Base-by-base conservation (phyloP, 2,329 filamentous ascomycete genomes). In the Penicillium capsulatum region DNA sequence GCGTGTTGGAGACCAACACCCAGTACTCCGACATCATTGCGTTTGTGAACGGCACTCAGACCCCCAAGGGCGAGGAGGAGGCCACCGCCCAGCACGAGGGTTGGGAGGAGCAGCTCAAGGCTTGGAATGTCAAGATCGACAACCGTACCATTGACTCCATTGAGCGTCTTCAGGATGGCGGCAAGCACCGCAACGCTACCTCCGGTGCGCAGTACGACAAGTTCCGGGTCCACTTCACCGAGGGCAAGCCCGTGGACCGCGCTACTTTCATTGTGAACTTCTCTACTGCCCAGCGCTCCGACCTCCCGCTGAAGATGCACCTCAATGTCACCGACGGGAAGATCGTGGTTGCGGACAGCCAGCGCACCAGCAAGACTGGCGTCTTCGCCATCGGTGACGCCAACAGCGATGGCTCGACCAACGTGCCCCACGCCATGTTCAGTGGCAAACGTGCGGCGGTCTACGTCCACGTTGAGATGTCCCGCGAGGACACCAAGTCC, bases 1-100 rank as follows among this genome's bases (percentile, higher is more conserved):
- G 68, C 4, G 69, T 76, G 0, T 63, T 72, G 10, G 76, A 82
- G 53, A 67, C 80, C 7, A 54, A 70, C 11, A 79, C 75, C 0
- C 60, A 81, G 5, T 78, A 79, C 61, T 62, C 44, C 1, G 74
- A 81, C 50, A 63, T 81, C 28, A 59, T 79, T 14, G 75, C 73
- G 2, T 76, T 81, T 45, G 73, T 75, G 38, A 82, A 82, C 58
- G 79, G 79, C 14, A 79, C 76, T 2, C 65, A 79, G 40, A 80
- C 72, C 0, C 55, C 64, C 0, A 69, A 61, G 3, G 51, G 58
- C 7, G 69, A 72, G 14, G 64, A 57, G 1, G 47, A 53, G 0
- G 64, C 74, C 1, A 63, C 69, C 3, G 40, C 58, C 15, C 63
- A 63, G 32, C 65, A 68, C 38, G 67, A 72, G 0, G 58, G 65